A percentile compares a stretch with the other conserved stretches of the same genome.
Evolutionary conservation across 2,329 filamentous ascomycete genomes (phyloP).

Genomic region (Cercospora beticola): DNA sequence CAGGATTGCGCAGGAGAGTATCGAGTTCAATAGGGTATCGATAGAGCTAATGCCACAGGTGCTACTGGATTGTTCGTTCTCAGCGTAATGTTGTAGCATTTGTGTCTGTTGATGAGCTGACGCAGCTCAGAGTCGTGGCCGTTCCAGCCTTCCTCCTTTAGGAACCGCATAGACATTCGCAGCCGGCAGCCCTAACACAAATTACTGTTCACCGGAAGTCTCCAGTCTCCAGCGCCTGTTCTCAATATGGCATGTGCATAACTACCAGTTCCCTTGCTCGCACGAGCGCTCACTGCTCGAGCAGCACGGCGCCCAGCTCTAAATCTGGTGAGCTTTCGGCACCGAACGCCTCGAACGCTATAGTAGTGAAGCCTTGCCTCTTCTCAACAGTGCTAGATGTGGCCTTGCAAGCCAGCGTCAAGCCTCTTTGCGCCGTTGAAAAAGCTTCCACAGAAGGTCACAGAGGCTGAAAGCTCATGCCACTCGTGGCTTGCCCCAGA

Average conservation of each 20-base stretch:
- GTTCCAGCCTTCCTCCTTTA: neutral
- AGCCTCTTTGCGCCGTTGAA: neutral
- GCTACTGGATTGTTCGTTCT: neutral
- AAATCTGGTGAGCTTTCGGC: neutral
- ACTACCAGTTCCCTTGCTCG: neutral
- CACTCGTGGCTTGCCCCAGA: neutral
- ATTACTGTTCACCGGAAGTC: neutral
- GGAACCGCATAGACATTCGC: neutral
- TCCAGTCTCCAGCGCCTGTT: neutral
- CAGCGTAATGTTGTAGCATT: neutral
- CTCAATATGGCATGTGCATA: neutral
- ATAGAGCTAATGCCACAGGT: neutral
- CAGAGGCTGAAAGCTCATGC: neutral
- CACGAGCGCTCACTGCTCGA: neutral
- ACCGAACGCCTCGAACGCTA: neutral
- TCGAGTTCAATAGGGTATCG: neutral
- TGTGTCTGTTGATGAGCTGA: neutral
- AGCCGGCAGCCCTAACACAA: neutral
- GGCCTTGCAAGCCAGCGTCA: neutral
- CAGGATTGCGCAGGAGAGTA: neutral
- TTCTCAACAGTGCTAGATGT: neutral
- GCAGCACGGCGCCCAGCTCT: neutral
- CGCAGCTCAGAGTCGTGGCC: neutral
- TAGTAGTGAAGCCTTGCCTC: neutral
- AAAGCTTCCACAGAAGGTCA: neutral